phyloP scores from a whole-genome alignment of 2,329 filamentous ascomycete genomes.

The Didymella pinodella region DNA sequence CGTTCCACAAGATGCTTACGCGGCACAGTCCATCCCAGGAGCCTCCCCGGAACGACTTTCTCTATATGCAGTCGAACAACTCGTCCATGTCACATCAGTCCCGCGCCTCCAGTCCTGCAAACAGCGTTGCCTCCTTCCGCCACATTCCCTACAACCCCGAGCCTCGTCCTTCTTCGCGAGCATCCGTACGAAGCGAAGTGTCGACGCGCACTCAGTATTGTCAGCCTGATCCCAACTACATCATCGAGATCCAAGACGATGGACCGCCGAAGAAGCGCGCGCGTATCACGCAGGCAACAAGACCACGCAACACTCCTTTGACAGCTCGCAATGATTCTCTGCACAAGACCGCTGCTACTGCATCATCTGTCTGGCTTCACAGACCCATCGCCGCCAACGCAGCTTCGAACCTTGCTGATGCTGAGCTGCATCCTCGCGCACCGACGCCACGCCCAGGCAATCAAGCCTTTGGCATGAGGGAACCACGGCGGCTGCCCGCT shows the following conservation, averaged over 20 bases:
- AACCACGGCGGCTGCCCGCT: conserved; percentile 42
- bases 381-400: conserved; percentile 70
- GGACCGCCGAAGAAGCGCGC: conserved; percentile 76
- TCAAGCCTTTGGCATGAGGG: conserved; percentile 45
- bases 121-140: conserved; percentile 51
- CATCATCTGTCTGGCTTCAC: conserved; percentile 85
- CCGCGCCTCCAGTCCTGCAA: conserved; percentile 56
- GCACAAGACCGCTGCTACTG: conserved; percentile 87
- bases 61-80: conserved; percentile 36
- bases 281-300: conserved; percentile 76
- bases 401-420: conserved; percentile 60
- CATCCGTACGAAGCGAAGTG: conserved; percentile 48
- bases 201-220: conserved; percentile 31
- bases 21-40: conserved; percentile 41
- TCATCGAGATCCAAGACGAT: conserved; percentile 55
- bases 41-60: conserved; percentile 37
- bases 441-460: conserved; percentile 75
- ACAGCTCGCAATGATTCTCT: conserved; percentile 79
- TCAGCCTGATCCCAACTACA: conserved; percentile 31
- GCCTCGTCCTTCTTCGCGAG: conserved; percentile 51
- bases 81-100: conserved; percentile 48
- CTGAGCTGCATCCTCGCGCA: conserved; percentile 77
- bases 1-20: conserved; percentile 50
- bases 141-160: conserved; percentile 44
- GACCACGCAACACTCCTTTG: conserved; percentile 75